A percentile compares a stretch with the other conserved stretches of the same genome.
These are phyloP conservation scores for Aspergillus chevalieri DNA, from an alignment of 2,329 filamentous ascomycete genomes.

Conservation along the genomic window DNA sequence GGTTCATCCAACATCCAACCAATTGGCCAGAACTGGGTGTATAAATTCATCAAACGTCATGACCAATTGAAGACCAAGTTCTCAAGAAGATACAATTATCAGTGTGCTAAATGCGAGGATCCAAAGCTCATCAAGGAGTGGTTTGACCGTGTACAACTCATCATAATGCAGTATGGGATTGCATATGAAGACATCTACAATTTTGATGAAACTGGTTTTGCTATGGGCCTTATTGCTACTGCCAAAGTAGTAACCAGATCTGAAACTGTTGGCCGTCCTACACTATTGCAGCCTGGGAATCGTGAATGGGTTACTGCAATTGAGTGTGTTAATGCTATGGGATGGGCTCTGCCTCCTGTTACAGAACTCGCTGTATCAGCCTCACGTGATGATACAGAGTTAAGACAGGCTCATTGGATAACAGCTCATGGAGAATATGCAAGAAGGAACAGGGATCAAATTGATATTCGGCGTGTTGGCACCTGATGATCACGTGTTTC, in stretches of 20 bases:
- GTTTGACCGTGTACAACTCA: constrained; percentile 5
- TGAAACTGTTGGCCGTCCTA: neutral
- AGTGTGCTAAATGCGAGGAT: neutral
- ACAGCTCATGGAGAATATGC: too few relatives aligned
- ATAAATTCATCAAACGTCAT: constrained; percentile 1
- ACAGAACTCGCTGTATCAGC: too few relatives aligned
- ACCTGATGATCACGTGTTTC: too few relatives aligned
- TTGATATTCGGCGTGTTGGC: too few relatives aligned
- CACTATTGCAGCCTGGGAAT: constrained; percentile 7
- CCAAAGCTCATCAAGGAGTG: constrained; percentile 1
- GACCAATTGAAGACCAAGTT: neutral
- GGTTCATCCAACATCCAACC: too few relatives aligned
- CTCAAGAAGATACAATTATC: neutral
- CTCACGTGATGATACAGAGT: too few relatives aligned
- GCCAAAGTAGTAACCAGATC: neutral
- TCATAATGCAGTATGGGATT: constrained; percentile 5
- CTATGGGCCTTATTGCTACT: neutral
- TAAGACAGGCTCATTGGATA: too few relatives aligned
- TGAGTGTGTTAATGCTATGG: too few relatives aligned
- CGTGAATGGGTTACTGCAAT: too few relatives aligned
- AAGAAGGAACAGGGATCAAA: too few relatives aligned
- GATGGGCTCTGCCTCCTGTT: too few relatives aligned
- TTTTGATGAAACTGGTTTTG: constrained; percentile 3
- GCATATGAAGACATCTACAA: constrained; percentile 6
- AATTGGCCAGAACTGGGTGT: constrained; percentile 2